Conservation (phyloP, 257 asterid species). For the Nicotiana tabacum region DNA sequence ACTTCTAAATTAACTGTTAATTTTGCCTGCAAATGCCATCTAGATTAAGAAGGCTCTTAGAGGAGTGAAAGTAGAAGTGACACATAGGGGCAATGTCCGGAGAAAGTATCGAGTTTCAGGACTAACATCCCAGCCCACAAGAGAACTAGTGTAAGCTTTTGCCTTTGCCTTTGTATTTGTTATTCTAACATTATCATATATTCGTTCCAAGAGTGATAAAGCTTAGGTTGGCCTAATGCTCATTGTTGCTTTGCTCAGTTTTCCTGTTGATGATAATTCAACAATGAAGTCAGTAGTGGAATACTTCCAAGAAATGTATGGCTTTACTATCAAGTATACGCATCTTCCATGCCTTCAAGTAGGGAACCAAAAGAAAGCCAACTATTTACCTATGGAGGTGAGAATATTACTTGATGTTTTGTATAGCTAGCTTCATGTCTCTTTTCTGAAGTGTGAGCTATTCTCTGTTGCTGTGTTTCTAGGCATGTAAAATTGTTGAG, state of each 20-base stretch:
- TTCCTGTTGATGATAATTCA: constrained; percentile 85
- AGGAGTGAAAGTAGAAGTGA: constrained; percentile 99
- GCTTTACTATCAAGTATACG: constrained; percentile 75
- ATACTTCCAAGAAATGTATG: constrained; percentile 95
- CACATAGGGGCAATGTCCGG: constrained; percentile 88
- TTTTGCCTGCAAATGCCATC: constrained; percentile 1
- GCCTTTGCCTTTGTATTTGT: neutral
- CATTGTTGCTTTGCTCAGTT: constrained; percentile 35
- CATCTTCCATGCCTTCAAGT: constrained; percentile 99
- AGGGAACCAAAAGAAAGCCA: constrained; percentile 99
- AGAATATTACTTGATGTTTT: neutral
- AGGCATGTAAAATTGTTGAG: constrained; percentile 98
- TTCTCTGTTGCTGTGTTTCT: neutral
- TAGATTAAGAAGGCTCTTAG: constrained; percentile 96
- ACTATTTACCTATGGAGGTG: constrained; percentile 99
- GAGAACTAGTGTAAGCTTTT: constrained; percentile 82
- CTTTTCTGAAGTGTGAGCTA: neutral
- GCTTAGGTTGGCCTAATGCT: neutral
- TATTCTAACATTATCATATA: neutral
- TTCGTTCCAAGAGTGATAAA: neutral
- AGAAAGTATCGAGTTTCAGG: constrained; percentile 96
- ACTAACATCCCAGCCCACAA: constrained; percentile 84
- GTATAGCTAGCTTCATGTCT: neutral
- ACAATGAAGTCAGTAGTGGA: constrained; percentile 96
- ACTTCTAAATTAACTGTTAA: neutral